These are phyloP conservation scores for Coprinopsis cinerea DNA, from an alignment of 768 basidiomycete species.

Conservation along the genomic window DNA sequence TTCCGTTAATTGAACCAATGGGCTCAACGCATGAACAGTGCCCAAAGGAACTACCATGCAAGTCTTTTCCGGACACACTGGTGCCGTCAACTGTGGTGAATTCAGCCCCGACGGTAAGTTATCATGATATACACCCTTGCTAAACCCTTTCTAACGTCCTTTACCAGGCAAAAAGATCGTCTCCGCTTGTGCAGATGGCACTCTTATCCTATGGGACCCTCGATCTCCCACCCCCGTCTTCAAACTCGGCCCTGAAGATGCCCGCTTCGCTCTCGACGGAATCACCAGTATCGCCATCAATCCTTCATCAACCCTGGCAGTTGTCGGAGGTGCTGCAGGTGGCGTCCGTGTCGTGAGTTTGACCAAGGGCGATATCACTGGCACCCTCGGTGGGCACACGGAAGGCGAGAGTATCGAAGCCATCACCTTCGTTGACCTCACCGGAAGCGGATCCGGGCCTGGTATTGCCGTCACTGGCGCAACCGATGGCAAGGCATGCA, in stretches of 20 bases:
- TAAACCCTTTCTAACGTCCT: slow-evolving; percentile 2
- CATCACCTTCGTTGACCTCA: slow-evolving; percentile 75
- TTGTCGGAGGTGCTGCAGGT: slow-evolving; percentile 83
- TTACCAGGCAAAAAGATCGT: slow-evolving; percentile 77
- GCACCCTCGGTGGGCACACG: slow-evolving; percentile 73
- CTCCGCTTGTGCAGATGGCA: slow-evolving; percentile 79
- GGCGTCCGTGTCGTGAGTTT: slow-evolving; percentile 84
- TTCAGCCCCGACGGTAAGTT: slow-evolving; percentile 84
- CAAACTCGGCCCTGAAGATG: slow-evolving; percentile 68
- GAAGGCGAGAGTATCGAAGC: slow-evolving; percentile 88
- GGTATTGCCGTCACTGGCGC: slow-evolving; percentile 79
- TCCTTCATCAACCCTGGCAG: slow-evolving; percentile 80
- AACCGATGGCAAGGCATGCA: slow-evolving; percentile 89
- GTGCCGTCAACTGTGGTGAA: slow-evolving; percentile 77
- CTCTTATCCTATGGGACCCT: slow-evolving; percentile 88
- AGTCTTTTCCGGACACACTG: slow-evolving; percentile 88
- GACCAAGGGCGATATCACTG: slow-evolving; percentile 78
- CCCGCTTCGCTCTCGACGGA: slow-evolving; percentile 73
- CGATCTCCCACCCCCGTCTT: slow-evolving; percentile 70
- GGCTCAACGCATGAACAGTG: slow-evolving; percentile 42
- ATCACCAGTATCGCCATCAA: slow-evolving; percentile 87
- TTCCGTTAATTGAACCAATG: not conserved
- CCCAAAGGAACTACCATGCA: slow-evolving; percentile 95
- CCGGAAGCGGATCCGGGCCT: slow-evolving; percentile 39
- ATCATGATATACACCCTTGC: not conserved